Base-by-base conservation (phyloP, 768 basidiomycete genomes). In the Hydnum rufescens region DNA sequence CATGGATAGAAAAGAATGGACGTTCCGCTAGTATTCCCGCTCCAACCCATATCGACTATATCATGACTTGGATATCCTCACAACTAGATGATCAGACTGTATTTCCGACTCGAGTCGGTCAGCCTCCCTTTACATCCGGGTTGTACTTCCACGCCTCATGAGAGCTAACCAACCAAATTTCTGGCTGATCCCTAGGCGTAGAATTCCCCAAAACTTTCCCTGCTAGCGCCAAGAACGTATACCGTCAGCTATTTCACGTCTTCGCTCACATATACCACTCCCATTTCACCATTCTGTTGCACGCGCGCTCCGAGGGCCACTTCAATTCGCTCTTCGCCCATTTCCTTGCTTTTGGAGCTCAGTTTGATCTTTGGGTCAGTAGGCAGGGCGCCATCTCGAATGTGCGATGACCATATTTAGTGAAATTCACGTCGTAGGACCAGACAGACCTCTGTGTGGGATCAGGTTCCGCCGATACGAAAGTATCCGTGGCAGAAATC, bases 181-280 rank as follows among this genome's bases (percentile, higher is more conserved):
- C 34, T 39, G 8, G n/a, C n/a, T n/a, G n/a, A n/a, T n/a, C 34
- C 25, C 8, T 54, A 66, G 69, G 66, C n/a, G 64, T 66, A 47
- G 69, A 71, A 53, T 71, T 71, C 60, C 64, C 66, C 19, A 63
- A 65, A 28, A 65, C 64, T 36, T 72, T 72, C 60, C 69, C 71
- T 1, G 64, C 66, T 46, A 68, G 67, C 26, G 34, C 52, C 50
- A 68, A 69, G 54, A 68, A 70, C 61, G 68, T 72, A 57, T 72
- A 71, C 63, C 70, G 68, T 36, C 70, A 71, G 56, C 65, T 72
- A 22, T 66, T 72, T 55, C 63, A 70, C 3, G 66, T 72, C 55
- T 72, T 71, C 58, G 70, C 71, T 2, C 71, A 72, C 60, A 60
- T 72, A 56, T 72, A 71, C 60, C 69, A 71, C 57, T 67, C 68